Evolutionary conservation across 768 basidiomycete genomes (phyloP), one percentile per base, ranked within the genome.

Genomic region (Crepidotus variabilis): DNA sequence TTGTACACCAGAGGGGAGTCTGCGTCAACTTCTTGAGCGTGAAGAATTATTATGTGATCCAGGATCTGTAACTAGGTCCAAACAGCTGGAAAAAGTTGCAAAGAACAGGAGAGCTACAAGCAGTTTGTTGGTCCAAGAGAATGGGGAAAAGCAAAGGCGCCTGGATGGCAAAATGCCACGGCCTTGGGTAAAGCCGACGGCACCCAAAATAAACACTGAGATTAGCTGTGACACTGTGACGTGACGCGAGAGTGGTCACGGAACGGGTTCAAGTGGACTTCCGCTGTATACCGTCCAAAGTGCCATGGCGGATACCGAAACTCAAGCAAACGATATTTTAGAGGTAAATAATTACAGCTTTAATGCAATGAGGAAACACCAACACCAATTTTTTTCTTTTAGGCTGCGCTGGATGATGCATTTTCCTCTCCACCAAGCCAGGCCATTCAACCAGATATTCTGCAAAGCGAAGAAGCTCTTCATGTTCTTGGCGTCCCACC

Each of bases 361-460:
- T 35, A 7, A 55, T 52, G 14, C 39, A 24, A n/a, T n/a, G n/a
- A n/a, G n/a, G n/a, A n/a, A n/a, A n/a, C n/a, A n/a, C n/a, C 32
- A 51, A 50, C 20, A 18, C n/a, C 16, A 6, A 47, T 43, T 7
- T 20, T 18, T 45, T 2, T 10, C 39, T 32, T 36, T 35, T 52
- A 75, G 74, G 63, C 69, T 23, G 72, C 69, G 32, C 64, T 75
- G 50, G 64, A 66, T 22, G 64, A 69, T 50, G 68, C 72, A 7
- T 73, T 73, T 59, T 55, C 64, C 8, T 61, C 65, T 4, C 66
- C 71, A 14, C 65, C 68, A 23, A 28, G 21, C 4, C 16, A 36
- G 14, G 20, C 23, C 16, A 22, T 35, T 21, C 28, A 50, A n/a
- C 24, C 34, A 10, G 43, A 47, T 57, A 20, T 34, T 11, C 22